Evolutionary conservation across 1,284 basidiomycete genomes (phyloP), one percentile per base, ranked within the genome.

Genomic region (Peniophora sp.): DNA sequence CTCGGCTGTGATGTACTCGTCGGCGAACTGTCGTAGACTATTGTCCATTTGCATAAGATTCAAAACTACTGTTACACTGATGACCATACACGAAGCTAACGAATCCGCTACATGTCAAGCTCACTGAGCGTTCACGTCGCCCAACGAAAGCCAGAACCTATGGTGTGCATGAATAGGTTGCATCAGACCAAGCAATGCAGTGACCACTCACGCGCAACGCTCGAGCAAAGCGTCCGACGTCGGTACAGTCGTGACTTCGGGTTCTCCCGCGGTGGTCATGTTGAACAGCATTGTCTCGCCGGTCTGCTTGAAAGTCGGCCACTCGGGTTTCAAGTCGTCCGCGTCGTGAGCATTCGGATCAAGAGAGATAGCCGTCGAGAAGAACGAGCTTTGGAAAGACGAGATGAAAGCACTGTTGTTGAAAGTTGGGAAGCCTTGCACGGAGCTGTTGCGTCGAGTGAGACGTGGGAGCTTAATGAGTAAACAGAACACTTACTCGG

Each of bases 311-410:
- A 60, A 70, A 15, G 47, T 50, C 9, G 51, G 49, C 68, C 68
- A 70, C 3, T 42, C 10, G 3, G 68, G 67, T 1, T 64, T 66
- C 44, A 66, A 63, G 1, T 58, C 49, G 0, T 58, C 49, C 51
- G 60, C 52, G 17, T 59, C 52, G 48, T 73, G 70, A 23, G 58
- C 44, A 49, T 73, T 73, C 2, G 73, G 69, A 52, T 73, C 59
- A 18, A 62, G 55, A 0, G 63, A 58, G 42, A 66, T 55, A 0
- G 57, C 68, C 47, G 73, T 67, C 47, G 67, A 60, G 17, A 70
- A 52, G 62, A 74, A 75, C 0, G 66, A 64, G 49, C 68, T 62
- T 3, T 68, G 57, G 50, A 75, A 75, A 3, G 72, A 65, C 24
- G 64, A 63, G 51, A 62, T 53, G 57, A 75, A 73, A 6, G 57